Evolutionary conservation across 306 rosid genomes (phyloP).

Genomic region (Dryas alaskensis): DNA sequence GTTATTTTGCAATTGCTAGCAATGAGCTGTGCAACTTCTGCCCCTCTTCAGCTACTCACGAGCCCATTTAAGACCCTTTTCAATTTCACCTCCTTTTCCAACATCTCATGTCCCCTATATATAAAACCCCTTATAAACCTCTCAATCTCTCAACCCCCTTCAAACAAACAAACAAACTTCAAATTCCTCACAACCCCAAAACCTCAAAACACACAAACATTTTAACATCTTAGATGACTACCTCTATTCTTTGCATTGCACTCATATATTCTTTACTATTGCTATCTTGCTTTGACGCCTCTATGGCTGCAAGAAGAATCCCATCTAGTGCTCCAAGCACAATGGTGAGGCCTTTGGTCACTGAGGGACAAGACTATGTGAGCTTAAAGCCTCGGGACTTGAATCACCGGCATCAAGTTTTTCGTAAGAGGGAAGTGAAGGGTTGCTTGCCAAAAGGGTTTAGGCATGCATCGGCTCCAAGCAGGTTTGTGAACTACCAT

Average conservation of each 20-base stretch:
- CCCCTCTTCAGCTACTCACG: slow-evolving; percentile 50
- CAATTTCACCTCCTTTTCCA: slow-evolving; percentile 24
- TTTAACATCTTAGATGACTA: slow-evolving; percentile 29
- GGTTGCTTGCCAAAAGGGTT: slow-evolving; percentile 73
- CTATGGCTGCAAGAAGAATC: slow-evolving; percentile 53
- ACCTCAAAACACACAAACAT: not conserved
- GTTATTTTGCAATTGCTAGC: slow-evolving; percentile 22
- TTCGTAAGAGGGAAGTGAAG: slow-evolving; percentile 47
- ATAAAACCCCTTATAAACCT: slow-evolving; percentile 8
- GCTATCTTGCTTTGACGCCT: slow-evolving; percentile 26
- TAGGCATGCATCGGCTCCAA: slow-evolving; percentile 67
- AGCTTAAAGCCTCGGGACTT: slow-evolving; percentile 40
- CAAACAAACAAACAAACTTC: not conserved
- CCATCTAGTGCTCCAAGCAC: slow-evolving; percentile 88
- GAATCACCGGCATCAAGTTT: slow-evolving; percentile 40
- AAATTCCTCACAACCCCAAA: not conserved
- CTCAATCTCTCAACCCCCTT: not conserved
- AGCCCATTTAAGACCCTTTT: slow-evolving; percentile 50
- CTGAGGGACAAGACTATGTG: slow-evolving; percentile 38
- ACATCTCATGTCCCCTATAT: slow-evolving; percentile 20
- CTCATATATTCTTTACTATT: slow-evolving; percentile 38
- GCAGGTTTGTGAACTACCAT: slow-evolving; percentile 64
- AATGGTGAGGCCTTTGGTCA: slow-evolving; percentile 57
- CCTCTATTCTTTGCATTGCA: slow-evolving; percentile 26
- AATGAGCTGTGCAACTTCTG: slow-evolving; percentile 44